Evolutionary conservation across 1,139 yeast genomes (phyloP), one percentile per base, ranked within the genome.

Genomic region (Candida sp.): DNA sequence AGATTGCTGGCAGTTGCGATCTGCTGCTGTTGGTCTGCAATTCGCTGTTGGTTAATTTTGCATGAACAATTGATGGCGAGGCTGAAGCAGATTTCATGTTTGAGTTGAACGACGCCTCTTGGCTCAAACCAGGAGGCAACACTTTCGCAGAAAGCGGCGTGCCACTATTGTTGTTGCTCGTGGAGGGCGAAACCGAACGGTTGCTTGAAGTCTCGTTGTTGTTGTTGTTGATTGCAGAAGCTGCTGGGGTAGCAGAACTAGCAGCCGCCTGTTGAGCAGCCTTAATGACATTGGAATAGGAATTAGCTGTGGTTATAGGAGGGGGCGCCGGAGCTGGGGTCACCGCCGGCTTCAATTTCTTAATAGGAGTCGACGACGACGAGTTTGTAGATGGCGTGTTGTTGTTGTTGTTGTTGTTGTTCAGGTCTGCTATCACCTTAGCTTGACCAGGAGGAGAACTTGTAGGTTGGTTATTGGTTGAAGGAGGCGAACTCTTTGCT

Each of bases 81-180:
- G 61, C 53, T 2, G 57, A 32, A 60, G 55, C 78, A 1, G 86
- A 85, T 38, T 78, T 67, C 23, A 63, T 63, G 7, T 42, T 60
- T 56, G 43, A 32, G 11, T 42, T 26, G n/a, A 58, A 47, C 3
- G 53, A 49, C 27, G 57, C 48, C 22, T 54, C 47, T 9, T 57
- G 59, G 39, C 56, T 58, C 47, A 67, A 60, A 5, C 69, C 70
- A 23, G 70, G 70, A 12, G 70, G 71, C 27, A 61, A 61, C 8
- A 58, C 58, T 42, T 54, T 57, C 27, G 52, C 49, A 17, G 60
- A 58, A 7, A 55, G 52, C 31, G 59, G 43, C 2, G 56, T 33
- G n/a, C 37, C 30, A 48, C 48, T 50, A 26, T 49, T 49, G 9
- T 48, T 49, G 22, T 38, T 39, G 33, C 34, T 48, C 7, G 44